phyloP scores from a whole-genome alignment of 148 eudicot species.

The Arbutus unedo region DNA sequence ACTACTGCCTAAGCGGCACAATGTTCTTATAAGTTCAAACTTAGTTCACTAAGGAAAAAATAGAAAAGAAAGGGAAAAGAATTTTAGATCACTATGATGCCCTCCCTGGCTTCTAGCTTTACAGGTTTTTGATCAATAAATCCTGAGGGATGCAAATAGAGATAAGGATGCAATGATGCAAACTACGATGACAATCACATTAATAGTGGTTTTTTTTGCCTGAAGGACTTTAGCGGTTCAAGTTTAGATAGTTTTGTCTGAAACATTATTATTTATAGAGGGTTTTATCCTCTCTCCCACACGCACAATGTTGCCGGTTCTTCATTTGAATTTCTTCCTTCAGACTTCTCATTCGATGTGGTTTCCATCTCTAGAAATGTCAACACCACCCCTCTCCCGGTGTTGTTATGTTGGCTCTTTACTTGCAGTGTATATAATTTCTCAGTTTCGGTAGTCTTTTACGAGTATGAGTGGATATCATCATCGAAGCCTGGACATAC shows the following conservation, averaged over 20 bases:
- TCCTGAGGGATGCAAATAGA: not conserved
- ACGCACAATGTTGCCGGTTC: not conserved
- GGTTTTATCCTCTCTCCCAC: not conserved
- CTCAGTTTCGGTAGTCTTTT: too few species aligned
- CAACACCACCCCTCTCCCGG: not conserved
- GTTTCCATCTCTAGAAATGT: not conserved
- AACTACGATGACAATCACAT: not conserved
- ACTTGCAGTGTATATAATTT: too few species aligned
- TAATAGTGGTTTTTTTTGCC: not conserved
- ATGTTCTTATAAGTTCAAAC: not conserved
- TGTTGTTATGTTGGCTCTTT: not conserved
- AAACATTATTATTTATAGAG: not conserved
- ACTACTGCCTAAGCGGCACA: not conserved
- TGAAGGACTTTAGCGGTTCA: not conserved
- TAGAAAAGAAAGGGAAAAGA: not conserved
- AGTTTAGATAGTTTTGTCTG: not conserved
- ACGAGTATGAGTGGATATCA: too few species aligned
- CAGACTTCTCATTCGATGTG: not conserved
- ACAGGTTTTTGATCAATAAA: not conserved
- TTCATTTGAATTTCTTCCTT: not conserved
- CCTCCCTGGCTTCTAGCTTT: not conserved
- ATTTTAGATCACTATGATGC: not conserved
- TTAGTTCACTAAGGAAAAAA: too few species aligned
- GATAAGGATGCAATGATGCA: conserved; percentile 1
- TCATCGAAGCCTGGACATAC: not conserved